phyloP scores from a whole-genome alignment of 2,329 filamentous ascomycete genomes.

The Colletotrichum agaves region DNA sequence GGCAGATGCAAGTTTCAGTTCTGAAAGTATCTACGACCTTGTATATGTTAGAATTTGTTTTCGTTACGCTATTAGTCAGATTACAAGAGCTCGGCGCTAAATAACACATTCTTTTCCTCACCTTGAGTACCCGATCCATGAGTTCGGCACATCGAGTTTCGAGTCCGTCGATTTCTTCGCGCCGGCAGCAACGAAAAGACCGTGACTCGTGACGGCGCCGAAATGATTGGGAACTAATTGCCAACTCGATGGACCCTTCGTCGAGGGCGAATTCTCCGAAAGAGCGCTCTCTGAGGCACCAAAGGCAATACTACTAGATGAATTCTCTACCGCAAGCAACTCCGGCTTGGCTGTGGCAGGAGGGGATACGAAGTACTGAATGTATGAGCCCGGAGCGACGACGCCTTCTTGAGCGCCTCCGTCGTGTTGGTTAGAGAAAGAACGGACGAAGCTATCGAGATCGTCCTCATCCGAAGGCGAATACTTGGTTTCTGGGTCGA shows the following conservation, averaged over 20 bases:
- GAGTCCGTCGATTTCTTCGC: slow-evolving; percentile 41
- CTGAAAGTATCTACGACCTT: not conserved
- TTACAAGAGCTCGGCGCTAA: slow-evolving; percentile 5
- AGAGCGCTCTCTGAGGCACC: slow-evolving; percentile 44
- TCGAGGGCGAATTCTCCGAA: not conserved
- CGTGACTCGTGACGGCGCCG: slow-evolving; percentile 70
- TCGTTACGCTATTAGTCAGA: not conserved
- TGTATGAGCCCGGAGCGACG: slow-evolving; percentile 69
- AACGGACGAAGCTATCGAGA: slow-evolving; percentile 62
- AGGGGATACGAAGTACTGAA: slow-evolving; percentile 72
- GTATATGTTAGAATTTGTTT: not conserved
- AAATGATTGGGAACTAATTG: slow-evolving; percentile 58
- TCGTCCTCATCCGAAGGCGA: slow-evolving; percentile 60
- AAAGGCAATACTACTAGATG: slow-evolving; percentile 44
- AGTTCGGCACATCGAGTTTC: slow-evolving; percentile 61
- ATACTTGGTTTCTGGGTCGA: slow-evolving; percentile 75
- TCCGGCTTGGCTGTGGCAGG: slow-evolving; percentile 33
- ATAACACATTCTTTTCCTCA: not conserved
- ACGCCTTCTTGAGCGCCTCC: slow-evolving; percentile 61
- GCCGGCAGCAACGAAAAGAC: slow-evolving; percentile 60
- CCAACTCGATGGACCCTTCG: slow-evolving; percentile 40
- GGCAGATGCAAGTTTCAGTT: not conserved
- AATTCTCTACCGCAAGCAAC: slow-evolving; percentile 24
- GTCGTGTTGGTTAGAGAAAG: slow-evolving; percentile 40
- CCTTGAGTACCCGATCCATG: slow-evolving; percentile 41